Base-by-base conservation (phyloP, 768 basidiomycete genomes). In the Austroboletus festivus region DNA sequence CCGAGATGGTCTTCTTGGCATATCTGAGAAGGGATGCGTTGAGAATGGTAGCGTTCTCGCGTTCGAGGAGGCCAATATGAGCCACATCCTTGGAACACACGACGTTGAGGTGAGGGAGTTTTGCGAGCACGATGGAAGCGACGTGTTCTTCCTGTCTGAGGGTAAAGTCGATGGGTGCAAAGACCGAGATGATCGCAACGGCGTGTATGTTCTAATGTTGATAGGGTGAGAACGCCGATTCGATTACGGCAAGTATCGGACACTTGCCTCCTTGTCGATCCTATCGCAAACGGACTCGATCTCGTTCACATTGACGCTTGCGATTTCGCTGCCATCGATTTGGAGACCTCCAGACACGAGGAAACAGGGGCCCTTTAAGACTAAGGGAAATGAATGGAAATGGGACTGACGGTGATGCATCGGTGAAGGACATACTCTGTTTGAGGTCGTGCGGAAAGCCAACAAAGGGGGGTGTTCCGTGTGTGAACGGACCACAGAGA, bases 41-140 rank as follows among this genome's bases (percentile, higher is more conserved):
- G 51, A 85, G 71, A 51, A 86, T 84, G 13, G 81, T 65, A 0
- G 85, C 84, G 47, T 86, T 85, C 59, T 85, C 84, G 38, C 84
- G 74, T 53, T 83, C 80, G 15, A 84, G 64, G 43, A 85, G 70
- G 28, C 81, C 80, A 20, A 82, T 70, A 57, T 78, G 76, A 8
- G 76, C 81, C 35, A 82, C 81, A 45, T 80, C 75, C 42, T 76
- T 75, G 22, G 79, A 78, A 42, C 77, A 75, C 35, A 81, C 76
- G 42, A 83, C 67, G 45, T 80, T 71, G 38, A 71, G 64, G 40
- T 68, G 63, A 9, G 64, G 62, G 31, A 78, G 68, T 31, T 73
- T 62, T 20, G 65, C 68, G 8, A 57, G 59, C 13, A 81, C 59
- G 59, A 79, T 72, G 4, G 68, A 62, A 45, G 68, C 67, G 26